Base-by-base conservation (phyloP, 768 basidiomycete species). In the Kwoniella dejecticola region DNA sequence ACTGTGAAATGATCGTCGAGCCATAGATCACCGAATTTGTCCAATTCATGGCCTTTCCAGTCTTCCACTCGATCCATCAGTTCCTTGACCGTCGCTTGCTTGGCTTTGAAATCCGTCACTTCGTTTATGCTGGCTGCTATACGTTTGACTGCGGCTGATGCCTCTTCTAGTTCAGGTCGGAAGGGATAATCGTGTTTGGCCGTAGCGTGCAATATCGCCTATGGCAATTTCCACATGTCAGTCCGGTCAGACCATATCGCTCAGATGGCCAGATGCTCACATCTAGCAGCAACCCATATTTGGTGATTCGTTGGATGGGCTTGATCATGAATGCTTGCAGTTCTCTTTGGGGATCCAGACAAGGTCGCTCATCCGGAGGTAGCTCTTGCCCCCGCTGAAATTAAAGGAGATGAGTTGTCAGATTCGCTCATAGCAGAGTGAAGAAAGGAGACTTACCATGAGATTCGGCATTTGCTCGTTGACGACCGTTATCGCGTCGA, bases 31-130 rank as follows among this genome's bases (percentile, higher is more conserved):
- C 96, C 96, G 67, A 99, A 98, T 77, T 92, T 90, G 69, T 87
- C 87, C 38, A 97, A 84, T 69, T 95, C 90, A 79, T 99, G 96
- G 11, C 95, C 95, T 79, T 98, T 98, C 96, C 96, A 99, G 78
- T 99, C 96, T 67, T 94, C 91, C 47, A 99, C 92, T 45, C 96
- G 87, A 27, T 82, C 82, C 64, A 87, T 83, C 7, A 99, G 85
- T 69, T 88, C 89, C 79, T 89, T 86, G 57, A 96, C 92, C 4
- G 92, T 96, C 70, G 88, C 88, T 42, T 87, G 82, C 71, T 99
- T 98, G 81, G 97, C 77, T 90, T 50, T 90, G 87, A 49, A 90
- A 86, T 49, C 96, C 86, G 78, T 93, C 87, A 24, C 91, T 89
- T 98, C 96, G 77, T 98, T 98, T 80, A 98, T 92, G 79, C 88